Base-by-base conservation (phyloP, 768 basidiomycete genomes). In the Rhodotorula babjevae region DNA sequence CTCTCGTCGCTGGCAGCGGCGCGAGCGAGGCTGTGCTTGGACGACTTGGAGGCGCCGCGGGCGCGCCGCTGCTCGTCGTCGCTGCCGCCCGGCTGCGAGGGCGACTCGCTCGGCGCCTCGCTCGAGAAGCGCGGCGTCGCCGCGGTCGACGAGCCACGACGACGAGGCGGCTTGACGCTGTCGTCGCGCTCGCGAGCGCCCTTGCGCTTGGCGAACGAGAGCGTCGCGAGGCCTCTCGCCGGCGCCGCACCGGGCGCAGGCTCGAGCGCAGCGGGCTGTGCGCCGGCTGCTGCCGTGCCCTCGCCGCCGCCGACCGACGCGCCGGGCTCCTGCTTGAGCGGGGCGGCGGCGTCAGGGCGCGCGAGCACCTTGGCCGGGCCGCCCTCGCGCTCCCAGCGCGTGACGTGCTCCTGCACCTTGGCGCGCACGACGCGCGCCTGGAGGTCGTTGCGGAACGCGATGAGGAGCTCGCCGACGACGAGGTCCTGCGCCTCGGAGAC, bases 381-480 rank as follows among this genome's bases (percentile, higher is more conserved):
- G 42, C 50, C 59, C 18, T 44, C 61, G 33, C 64, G 59, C 47
- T 74, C 75, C 70, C 71, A 69, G 18, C 29, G 53, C 29, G 52
- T n/a, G 40, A 76, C 53, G 47, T 71, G 71, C 64, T 78, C 71
- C 55, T 68, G 65, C 16, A 76, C 62, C 55, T 71, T 74, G 33
- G 65, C 68, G 8, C 65, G 44, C 27, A 78, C 72, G 56, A 76
- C 23, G 18, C 72, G 56, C 2, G 52, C 40, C 62, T 67, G 69
- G 55, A 78, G 50, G 49, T 77, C 77, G 52, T 59, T 70, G 60
- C 63, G 56, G 63, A 78, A 68, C 9, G 69, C 69, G 3, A 73
- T 73, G 46, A 74, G 31, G n/a, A 76, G 33, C 21, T 78, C 77
- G 19, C n/a, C 47, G 42, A 75, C 53, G 50, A 78, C 58, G 36